Conservation (phyloP, 2,329 filamentous ascomycete genomes). For the Ascochyta fabae region DNA sequence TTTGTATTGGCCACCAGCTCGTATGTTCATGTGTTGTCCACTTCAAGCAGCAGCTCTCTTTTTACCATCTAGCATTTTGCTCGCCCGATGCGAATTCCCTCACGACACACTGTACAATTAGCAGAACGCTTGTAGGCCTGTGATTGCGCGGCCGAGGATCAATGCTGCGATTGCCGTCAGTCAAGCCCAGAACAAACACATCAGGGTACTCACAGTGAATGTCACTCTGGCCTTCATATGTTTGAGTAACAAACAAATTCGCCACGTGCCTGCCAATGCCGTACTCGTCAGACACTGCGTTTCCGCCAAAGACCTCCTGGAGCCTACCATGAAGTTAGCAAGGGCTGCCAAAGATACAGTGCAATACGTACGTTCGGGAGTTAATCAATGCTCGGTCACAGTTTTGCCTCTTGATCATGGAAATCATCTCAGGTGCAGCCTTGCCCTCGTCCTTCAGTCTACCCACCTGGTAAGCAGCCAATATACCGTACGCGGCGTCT, state of each 20-base stretch:
- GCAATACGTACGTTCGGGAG: constrained; percentile 65
- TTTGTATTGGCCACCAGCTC: constrained; percentile 2
- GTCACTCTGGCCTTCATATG: constrained; percentile 97
- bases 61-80: not conserved
- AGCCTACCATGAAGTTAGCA: constrained; percentile 57
- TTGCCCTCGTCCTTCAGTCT: constrained; percentile 91
- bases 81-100: not conserved
- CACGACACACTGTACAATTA: constrained; percentile 46
- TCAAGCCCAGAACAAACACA: constrained; percentile 2
- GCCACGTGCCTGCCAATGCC: constrained; percentile 92
- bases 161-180: constrained; percentile 51
- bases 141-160: constrained; percentile 60
- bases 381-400: constrained; percentile 87
- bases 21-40: not conserved
- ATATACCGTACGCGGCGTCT: constrained; percentile 88
- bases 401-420: constrained; percentile 96
- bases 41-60: not conserved
- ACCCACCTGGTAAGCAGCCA: constrained; percentile 89
- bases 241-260: constrained; percentile 96
- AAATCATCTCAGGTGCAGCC: constrained; percentile 92
- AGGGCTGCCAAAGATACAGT: not conserved
- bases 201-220: constrained; percentile 78
- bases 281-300: constrained; percentile 98
- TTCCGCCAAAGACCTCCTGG: constrained; percentile 96
- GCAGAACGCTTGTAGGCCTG: constrained; percentile 79